Evolutionary conservation across 78 protist genomes (phyloP).

Genomic region (Dictyostelium capitatum): DNA sequence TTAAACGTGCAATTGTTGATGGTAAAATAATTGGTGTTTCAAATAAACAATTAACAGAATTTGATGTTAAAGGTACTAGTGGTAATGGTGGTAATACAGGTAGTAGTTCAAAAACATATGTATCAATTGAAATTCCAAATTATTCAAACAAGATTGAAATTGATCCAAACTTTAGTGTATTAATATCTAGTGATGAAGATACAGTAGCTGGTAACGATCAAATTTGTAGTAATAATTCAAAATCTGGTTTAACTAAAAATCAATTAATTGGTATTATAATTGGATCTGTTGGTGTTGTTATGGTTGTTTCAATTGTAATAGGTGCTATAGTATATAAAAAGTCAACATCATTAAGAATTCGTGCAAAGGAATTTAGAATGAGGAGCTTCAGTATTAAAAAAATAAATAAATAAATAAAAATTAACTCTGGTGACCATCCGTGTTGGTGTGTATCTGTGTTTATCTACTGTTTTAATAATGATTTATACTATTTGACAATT

Average conservation of each 20-base stretch:
- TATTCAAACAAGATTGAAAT: neutral
- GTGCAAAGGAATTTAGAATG: neutral
- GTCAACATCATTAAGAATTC: neutral
- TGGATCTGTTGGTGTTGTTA: neutral
- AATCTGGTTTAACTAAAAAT: neutral
- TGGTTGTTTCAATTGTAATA: neutral
- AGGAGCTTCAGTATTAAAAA: no score
- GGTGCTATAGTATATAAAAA: neutral
- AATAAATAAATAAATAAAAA: no score
- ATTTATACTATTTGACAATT: no score
- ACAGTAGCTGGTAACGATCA: neutral
- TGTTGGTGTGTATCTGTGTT: neutral
- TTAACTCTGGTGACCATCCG: no score
- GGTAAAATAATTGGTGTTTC: neutral
- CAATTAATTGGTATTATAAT: neutral
- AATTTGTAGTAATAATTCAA: neutral
- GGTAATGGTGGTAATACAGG: neutral
- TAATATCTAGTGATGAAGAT: neutral
- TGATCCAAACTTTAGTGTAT: constrained; percentile 1
- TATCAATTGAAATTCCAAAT: neutral
- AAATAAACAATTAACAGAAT: neutral
- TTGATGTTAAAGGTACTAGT: neutral
- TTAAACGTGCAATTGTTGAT: neutral
- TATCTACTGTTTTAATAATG: no score
- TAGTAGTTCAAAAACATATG: neutral